phyloP scores from a whole-genome alignment of 208 protist genomes.

The Phytomonas francai region DNA sequence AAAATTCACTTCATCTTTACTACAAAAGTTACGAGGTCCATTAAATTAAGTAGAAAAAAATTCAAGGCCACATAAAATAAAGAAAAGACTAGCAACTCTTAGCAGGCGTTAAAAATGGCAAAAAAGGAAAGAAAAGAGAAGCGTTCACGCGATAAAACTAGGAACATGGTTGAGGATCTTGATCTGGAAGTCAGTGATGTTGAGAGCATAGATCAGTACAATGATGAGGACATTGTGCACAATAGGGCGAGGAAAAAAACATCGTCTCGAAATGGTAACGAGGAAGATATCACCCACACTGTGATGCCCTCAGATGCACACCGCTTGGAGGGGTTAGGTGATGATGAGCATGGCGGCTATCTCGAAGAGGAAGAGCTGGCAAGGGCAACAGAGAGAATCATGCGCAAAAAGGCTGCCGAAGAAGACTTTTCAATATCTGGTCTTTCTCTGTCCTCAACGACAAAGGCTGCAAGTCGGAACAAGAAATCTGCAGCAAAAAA shows the following conservation, averaged over 20 bases:
- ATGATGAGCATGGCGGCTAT: slow-evolving; percentile 69
- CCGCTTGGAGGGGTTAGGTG: slow-evolving; percentile 72
- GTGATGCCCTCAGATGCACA: slow-evolving; percentile 80
- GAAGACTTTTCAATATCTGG: slow-evolving; percentile 80
- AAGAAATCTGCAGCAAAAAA: slow-evolving; percentile 3
- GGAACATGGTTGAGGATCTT: slow-evolving; percentile 63
- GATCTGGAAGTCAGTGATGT: slow-evolving; percentile 55
- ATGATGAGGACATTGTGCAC: slow-evolving; percentile 54
- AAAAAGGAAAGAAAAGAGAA: slow-evolving; percentile 32
- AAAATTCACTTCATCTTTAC: background rate
- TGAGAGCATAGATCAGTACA: slow-evolving; percentile 15
- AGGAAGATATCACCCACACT: slow-evolving; percentile 11
- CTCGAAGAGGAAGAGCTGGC: slow-evolving; percentile 74
- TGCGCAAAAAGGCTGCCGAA: slow-evolving; percentile 48
- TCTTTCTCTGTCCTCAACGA: slow-evolving; percentile 25
- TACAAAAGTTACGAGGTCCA: background rate
- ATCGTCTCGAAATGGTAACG: slow-evolving; percentile 12
- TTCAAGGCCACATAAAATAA: background rate
- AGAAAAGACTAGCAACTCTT: background rate
- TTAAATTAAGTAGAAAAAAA: background rate
- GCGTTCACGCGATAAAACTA: slow-evolving; percentile 27
- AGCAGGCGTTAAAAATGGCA: slow-evolving; percentile 12
- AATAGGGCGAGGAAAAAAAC: slow-evolving; percentile 19
- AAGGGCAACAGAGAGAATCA: slow-evolving; percentile 37
- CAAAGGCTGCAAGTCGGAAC: slow-evolving; percentile 10